Evolutionary conservation across 2,329 filamentous ascomycete species (phyloP), one percentile per base, ranked within the genome.

Genomic region (Daldinia eschscholtzii): DNA sequence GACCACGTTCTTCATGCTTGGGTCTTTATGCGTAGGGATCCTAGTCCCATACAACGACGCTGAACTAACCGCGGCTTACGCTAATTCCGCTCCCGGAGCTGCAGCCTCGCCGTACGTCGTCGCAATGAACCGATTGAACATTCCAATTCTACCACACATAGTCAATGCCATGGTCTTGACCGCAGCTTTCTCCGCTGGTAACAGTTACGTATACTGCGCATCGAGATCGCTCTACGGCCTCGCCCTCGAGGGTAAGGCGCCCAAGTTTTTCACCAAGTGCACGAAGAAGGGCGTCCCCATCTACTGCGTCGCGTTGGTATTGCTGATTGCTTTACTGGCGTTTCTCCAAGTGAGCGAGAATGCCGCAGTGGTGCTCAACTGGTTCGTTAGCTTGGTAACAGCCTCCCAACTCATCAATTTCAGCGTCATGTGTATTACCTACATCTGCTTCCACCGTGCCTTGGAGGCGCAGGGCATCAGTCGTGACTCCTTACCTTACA

Each of bases 321-420:
- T 93, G 53, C 77, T 87, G 3, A 89, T 96, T 73, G 87, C 91
- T 0, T 83, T 93, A 6, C 81, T 97, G 10, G 88, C 90, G 2
- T 96, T 94, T 79, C 81, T 94, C 55, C 90, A 94, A 78, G 85
- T 95, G 18, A 91, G 88, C 6, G 85, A 88, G 69, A 84, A 84
- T 65, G 85, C 89, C 0, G 86, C 91, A 3, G 87, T 89, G 30
- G 92, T 94, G 1, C 82, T 94, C 69, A 84, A 84, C 52, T 94
- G 92, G 92, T 89, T 94, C 71, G 87, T 92, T 44, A 91, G 87
- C 65, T 76, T 86, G 0, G 81, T 93, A 18, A 93, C 92, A 10
- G 91, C 92, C 0, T 92, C 91, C 0, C 90, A 92, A 74, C 85
- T 93, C 13, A 90, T 93, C 80, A 92, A 92, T 76, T 93, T 91